Evolutionary conservation across 306 rosid species (phyloP).

Genomic region (Acacia acuminata): DNA sequence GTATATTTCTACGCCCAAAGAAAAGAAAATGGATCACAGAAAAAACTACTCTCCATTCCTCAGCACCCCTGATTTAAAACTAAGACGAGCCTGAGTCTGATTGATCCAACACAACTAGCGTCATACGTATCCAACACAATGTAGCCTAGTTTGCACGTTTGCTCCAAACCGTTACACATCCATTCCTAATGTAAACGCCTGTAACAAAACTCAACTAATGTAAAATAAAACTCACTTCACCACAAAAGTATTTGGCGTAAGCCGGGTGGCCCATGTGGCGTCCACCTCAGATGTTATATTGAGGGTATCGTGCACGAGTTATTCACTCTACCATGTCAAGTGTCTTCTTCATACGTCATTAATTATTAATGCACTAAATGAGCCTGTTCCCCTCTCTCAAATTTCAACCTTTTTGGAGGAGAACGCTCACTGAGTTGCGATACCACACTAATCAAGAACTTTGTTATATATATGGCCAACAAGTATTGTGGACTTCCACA

Average conservation of each 20-base stretch:
- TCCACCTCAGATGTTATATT: neutral
- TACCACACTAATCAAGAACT: neutral
- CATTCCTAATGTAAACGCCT: neutral
- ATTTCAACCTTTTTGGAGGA: neutral
- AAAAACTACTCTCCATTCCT: conserved; percentile 14
- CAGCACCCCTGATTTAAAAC: neutral
- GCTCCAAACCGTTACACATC: neutral
- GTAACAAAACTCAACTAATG: neutral
- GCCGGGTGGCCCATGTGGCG: neutral
- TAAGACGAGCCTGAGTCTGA: neutral
- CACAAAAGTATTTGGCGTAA: neutral
- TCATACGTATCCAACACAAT: too few relatives aligned
- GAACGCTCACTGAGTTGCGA: neutral
- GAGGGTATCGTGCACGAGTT: neutral
- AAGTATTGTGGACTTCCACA: neutral
- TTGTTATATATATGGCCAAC: neutral
- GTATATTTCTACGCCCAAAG: too few relatives aligned
- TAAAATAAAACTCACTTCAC: neutral
- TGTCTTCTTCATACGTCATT: neutral
- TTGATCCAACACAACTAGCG: too few relatives aligned
- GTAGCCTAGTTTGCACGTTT: neutral
- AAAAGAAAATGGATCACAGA: neutral
- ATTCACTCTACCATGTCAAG: neutral
- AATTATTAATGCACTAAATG: neutral
- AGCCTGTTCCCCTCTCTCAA: neutral